phyloP scores from a whole-genome alignment of 305 asterid genomes.

The Plantago coronopus region DNA sequence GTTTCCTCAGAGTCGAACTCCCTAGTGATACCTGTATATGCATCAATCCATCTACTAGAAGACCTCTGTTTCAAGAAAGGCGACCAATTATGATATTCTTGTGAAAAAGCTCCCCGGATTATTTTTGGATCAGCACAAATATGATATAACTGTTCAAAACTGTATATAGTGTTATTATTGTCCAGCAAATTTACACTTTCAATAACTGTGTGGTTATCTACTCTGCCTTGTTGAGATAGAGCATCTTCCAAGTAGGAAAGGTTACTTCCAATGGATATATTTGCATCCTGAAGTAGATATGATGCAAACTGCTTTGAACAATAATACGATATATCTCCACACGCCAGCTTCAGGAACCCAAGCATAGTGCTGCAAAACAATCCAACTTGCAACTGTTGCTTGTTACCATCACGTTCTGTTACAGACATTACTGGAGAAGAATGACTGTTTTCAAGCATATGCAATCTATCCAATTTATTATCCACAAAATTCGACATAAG shows the following conservation, averaged over 20 bases:
- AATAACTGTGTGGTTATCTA: constrained; percentile 27
- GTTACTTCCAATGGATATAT: constrained; percentile 33
- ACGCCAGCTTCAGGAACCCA: constrained; percentile 42
- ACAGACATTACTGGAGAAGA: constrained; percentile 27
- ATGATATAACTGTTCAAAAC: constrained; percentile 53
- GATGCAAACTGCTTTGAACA: constrained; percentile 66
- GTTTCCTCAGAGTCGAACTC: constrained; percentile 66
- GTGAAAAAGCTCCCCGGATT: constrained; percentile 48
- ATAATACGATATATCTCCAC: constrained; percentile 50
- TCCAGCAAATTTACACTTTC: constrained; percentile 36
- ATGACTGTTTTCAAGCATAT: constrained; percentile 31
- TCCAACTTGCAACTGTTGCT: constrained; percentile 29
- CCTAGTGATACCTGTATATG: constrained; percentile 55
- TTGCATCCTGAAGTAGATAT: constrained; percentile 53
- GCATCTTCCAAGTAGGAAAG: constrained; percentile 43
- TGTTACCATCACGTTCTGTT: constrained; percentile 31
- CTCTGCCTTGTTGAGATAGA: constrained; percentile 33
- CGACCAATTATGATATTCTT: constrained; percentile 52
- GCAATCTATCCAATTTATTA: constrained; percentile 46
- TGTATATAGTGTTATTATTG: constrained; percentile 30
- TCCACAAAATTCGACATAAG: constrained; percentile 50
- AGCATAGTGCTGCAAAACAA: constrained; percentile 39
- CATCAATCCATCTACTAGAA: constrained; percentile 63
- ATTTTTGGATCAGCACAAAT: constrained; percentile 49
- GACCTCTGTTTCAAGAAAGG: constrained; percentile 54